Conservation (phyloP, 2,329 filamentous ascomycete genomes). For the Bimuria novae-zelandiae region DNA sequence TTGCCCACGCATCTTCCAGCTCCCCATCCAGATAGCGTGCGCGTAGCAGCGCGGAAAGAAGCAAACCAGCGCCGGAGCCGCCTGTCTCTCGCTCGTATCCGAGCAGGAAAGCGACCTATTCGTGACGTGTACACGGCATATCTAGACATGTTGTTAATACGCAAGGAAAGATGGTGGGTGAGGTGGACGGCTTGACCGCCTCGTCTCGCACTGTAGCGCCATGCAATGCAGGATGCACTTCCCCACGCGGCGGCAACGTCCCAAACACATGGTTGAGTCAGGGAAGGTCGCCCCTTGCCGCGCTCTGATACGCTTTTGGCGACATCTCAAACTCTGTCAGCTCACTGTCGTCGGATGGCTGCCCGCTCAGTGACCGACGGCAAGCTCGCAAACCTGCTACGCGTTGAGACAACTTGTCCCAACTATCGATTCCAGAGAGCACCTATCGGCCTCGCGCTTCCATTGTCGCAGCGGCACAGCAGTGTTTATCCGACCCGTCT, state of each 20-base stretch:
- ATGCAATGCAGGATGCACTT: constrained; percentile 24
- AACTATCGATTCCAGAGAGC: too few species aligned
- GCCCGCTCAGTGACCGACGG: neutral
- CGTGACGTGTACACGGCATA: constrained; percentile 5
- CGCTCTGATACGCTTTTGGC: neutral
- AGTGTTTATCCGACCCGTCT: neutral
- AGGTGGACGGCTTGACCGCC: constrained; percentile 20
- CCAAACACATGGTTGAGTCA: constrained; percentile 20
- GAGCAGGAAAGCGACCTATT: neutral
- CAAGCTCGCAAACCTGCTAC: constrained; percentile 1
- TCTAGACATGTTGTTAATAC: neutral
- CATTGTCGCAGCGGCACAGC: neutral
- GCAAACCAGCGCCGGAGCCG: constrained; percentile 2
- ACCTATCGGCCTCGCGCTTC: neutral
- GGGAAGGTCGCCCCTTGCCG: constrained; percentile 16
- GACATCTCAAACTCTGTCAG: constrained; percentile 9
- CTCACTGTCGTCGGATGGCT: neutral
- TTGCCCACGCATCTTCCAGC: constrained; percentile 12
- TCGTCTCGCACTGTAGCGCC: constrained; percentile 6
- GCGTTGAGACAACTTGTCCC: neutral
- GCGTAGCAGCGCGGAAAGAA: constrained; percentile 1
- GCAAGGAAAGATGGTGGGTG: constrained; percentile 1
- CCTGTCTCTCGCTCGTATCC: neutral
- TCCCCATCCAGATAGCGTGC: constrained; percentile 3
- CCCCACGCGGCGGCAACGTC: constrained; percentile 25